Base-by-base conservation (phyloP, 306 rosid genomes). In the Sechiopsis laciniata region DNA sequence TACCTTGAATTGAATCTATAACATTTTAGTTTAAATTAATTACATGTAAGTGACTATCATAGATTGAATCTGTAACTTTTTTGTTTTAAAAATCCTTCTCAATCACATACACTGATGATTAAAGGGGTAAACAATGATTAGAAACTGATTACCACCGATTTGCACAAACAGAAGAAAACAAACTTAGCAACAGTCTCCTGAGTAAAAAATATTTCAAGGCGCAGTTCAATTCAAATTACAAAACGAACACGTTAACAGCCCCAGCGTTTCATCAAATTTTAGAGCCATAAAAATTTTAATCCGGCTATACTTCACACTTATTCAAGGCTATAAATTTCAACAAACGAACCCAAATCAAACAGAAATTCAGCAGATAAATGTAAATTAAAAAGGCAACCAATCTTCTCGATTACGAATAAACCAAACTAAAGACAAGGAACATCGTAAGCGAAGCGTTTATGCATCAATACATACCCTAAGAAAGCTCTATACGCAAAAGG, bases 401-500 rank as follows among this genome's bases (percentile, higher is more conserved):
- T 64, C 71, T 9, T 64, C 24, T 37, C 52, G 24, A 64, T 35
- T 16, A 40, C 50, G 46, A 63, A 37, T 50, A 63, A 16, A 37
- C 24, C 52, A 64, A 1, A n/a, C 24, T 37, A 6, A 67, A 67
- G 19, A 20, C 45, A 60, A 3, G 13, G n/a, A 40, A 40, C 71
- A 42, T 65, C n/a, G 6, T 1, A 64, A 64, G 17, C n/a, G 3
- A 64, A 64, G 17, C n/a, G 20, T 22, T 5, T 4, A 24, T 22
- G 64, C 64, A 54, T 54, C 24, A 52, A 53, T 11, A 54, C 14
- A 19, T 26, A 89, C 97, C 97, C 83, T 20, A 90, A 87, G 19
- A 88, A 79, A 66, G 80, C 80, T 54, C 80, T 82, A 13, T 87
- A 87, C 65, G 88, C 87, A 59, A 84, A 89, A 74, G 88, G 77